Evolutionary conservation across 2,329 filamentous ascomycete genomes (phyloP), one percentile per base, ranked within the genome.

Genomic region (Fusarium sp.): DNA sequence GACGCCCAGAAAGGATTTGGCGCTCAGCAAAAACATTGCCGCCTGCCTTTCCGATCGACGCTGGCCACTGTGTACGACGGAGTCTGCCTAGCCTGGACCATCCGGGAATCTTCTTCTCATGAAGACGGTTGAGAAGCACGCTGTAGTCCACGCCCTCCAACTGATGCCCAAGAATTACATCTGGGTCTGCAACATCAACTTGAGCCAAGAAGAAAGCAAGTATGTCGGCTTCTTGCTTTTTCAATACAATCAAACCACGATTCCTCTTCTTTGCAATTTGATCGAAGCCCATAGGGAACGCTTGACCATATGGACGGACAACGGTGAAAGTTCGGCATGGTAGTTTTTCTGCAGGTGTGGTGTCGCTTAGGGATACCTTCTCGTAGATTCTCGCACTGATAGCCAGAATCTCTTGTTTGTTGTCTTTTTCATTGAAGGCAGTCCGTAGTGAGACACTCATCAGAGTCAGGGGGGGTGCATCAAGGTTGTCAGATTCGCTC

Each of bases 111-210:
- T 95, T 98, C 79, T 91, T 94, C 75, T 97, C 92, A 64, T 93
- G 89, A 71, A 99, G 83, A 49, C 96, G 90, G 76, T 88, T 97
- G 24, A 99, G 83, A 12, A 99, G 83, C 56, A 97, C 89, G 70
- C 94, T 96, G 77, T 97, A 97, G 76, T 99, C 96, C 6, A 97
- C 94, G 73, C 97, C 96, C 77, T 99, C 96, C n/a, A 99, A 86
- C 73, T 97, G 91, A 77, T 99, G 95, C 14, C 96, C 96, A 69
- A 98, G 86, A 34, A 99, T 87, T 28, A 97, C 94, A 81, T 99
- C 96, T 1, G 96, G 96, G 73, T 99, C 96, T 62, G 92, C 90
- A 28, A 91, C 86, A 73, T 96, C 92, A 38, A 99, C 85, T 72
- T 97, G 89, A 4, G 94, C 94, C 65, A 99, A 82, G 77, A 99